Evolutionary conservation across 192 early-diverging fungal genomes (phyloP).

Genomic region (Gigaspora rosea): DNA sequence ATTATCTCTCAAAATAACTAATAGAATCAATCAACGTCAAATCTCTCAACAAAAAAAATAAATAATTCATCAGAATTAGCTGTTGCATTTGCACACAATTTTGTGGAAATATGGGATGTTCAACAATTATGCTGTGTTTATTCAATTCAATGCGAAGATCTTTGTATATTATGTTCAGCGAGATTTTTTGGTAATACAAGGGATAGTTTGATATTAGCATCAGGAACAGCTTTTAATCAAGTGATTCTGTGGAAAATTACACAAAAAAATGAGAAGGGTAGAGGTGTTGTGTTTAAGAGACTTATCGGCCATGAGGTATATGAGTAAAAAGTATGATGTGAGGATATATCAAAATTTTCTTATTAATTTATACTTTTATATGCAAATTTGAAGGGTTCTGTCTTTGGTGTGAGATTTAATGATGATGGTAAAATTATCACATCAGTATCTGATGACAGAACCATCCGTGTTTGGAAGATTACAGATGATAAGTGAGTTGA

Average conservation of each 20-base stretch:
- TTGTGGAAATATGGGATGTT: conserved; percentile 60
- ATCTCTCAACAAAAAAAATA: background rate
- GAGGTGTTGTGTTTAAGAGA: conserved; percentile 46
- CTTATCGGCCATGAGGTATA: conserved; percentile 59
- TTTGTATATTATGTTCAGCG: conserved; percentile 76
- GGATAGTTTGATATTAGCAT: conserved; percentile 57
- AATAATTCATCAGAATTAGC: background rate
- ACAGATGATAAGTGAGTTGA: conserved; percentile 36
- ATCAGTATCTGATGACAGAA: conserved; percentile 84
- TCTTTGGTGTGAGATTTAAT: conserved; percentile 76
- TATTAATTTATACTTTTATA: background rate
- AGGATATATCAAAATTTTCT: background rate
- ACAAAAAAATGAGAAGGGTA: conserved; percentile 39
- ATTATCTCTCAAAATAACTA: background rate
- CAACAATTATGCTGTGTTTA: conserved; percentile 38
- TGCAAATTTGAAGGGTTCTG: conserved; percentile 53
- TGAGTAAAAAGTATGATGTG: background rate
- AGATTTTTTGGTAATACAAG: conserved; percentile 63
- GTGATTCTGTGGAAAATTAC: conserved; percentile 69
- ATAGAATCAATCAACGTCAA: background rate
- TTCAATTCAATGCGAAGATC: conserved; percentile 61
- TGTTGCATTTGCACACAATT: conserved; percentile 77
- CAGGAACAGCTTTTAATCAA: conserved; percentile 86
- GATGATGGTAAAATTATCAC: conserved; percentile 55
- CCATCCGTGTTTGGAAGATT: conserved; percentile 72